Conservation (phyloP, 148 eudicot genomes). For the Polygonum aviculare region DNA sequence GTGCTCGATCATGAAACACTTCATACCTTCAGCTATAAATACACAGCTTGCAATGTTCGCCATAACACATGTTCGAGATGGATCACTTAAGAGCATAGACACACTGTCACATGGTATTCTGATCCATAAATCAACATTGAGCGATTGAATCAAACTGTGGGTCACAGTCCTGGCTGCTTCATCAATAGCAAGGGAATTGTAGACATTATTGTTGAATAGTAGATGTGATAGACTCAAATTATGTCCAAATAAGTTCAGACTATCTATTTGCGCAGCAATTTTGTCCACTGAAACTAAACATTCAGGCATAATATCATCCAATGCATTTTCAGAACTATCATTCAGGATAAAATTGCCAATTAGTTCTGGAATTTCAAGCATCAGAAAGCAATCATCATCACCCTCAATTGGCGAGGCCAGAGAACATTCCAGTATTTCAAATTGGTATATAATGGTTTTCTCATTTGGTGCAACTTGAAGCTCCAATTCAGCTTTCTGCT, state of each 20-base stretch:
- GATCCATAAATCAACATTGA: constrained; percentile 69
- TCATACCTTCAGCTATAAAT: constrained; percentile 56
- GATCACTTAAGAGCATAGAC: constrained; percentile 17
- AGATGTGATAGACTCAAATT: constrained; percentile 47
- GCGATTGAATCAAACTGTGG: constrained; percentile 34
- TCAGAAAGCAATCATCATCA: constrained; percentile 36
- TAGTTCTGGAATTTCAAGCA: constrained; percentile 55
- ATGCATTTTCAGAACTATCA: constrained; percentile 27
- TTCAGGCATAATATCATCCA: constrained; percentile 38
- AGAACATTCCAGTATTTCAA: constrained; percentile 64
- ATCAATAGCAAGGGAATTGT: constrained; percentile 19
- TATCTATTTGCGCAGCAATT: constrained; percentile 34
- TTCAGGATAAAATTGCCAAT: constrained; percentile 42
- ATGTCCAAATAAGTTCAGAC: constrained; percentile 60
- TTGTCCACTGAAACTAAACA: constrained; percentile 37
- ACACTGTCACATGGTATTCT: constrained; percentile 45
- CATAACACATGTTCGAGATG: constrained; percentile 44
- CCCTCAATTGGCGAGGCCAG: constrained; percentile 49
- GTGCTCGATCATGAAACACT: constrained; percentile 1
- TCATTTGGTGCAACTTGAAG: constrained; percentile 15
- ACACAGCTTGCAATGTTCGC: constrained; percentile 41
- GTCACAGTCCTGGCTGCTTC: constrained; percentile 16
- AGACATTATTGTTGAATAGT: constrained; percentile 21
- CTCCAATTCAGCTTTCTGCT: constrained; percentile 8
- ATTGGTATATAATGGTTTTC: constrained; percentile 28